Evolutionary conservation across 2,329 filamentous ascomycete species (phyloP).

Genomic region (Apiospora saccharicola): DNA sequence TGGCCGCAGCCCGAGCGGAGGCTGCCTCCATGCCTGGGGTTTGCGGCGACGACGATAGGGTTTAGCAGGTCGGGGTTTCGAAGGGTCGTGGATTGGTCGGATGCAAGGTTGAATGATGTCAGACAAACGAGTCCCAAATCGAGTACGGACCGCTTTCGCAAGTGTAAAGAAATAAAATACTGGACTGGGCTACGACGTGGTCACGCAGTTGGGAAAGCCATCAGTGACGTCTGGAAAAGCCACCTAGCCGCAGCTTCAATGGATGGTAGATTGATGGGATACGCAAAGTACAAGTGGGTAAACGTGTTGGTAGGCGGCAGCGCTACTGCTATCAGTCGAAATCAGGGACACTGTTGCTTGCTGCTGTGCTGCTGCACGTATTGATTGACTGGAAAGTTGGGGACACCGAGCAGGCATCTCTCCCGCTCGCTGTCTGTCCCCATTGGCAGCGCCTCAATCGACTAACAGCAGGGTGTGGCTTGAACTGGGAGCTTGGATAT

Average conservation of each 20-base stretch:
- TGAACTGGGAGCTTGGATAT: constrained; percentile 2
- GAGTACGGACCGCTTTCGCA: neutral
- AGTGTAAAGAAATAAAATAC: neutral
- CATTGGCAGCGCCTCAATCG: neutral
- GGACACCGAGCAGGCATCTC: neutral
- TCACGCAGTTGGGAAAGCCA: constrained; percentile 20
- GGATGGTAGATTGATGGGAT: constrained; percentile 6
- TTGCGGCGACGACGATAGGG: constrained; percentile 16
- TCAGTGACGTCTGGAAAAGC: constrained; percentile 21
- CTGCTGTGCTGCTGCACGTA: neutral
- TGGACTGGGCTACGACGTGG: constrained; percentile 14
- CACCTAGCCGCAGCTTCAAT: constrained; percentile 19
- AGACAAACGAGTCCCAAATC: neutral
- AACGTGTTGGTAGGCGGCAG: constrained; percentile 12
- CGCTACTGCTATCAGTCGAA: constrained; percentile 1
- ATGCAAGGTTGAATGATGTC: neutral
- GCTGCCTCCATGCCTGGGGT: constrained; percentile 82
- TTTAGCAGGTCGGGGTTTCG: neutral
- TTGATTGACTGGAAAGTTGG: neutral
- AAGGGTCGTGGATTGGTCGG: neutral
- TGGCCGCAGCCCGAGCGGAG: constrained; percentile 91
- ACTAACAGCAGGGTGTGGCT: neutral
- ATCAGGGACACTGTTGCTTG: neutral
- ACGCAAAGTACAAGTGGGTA: constrained; percentile 2
- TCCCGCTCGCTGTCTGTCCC: neutral